Evolutionary conservation across 306 rosid genomes (phyloP).

Genomic region (Abrus pulchellus): DNA sequence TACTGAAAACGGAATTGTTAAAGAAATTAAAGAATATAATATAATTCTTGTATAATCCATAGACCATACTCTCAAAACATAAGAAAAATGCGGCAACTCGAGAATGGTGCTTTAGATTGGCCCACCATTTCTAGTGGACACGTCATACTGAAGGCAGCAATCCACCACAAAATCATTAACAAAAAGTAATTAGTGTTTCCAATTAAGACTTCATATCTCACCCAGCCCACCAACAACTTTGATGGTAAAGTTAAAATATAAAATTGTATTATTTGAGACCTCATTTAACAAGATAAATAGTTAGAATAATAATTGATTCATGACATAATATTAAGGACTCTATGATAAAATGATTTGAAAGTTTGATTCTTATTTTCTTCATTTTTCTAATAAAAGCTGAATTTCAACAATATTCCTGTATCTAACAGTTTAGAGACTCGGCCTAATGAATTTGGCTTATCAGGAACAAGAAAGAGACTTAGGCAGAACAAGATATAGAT

Average conservation of each 20-base stretch:
- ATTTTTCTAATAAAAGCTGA: background rate
- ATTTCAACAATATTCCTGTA: background rate
- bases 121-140: constrained; percentile 49
- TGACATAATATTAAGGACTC: background rate
- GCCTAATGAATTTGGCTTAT: background rate
- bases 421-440: background rate
- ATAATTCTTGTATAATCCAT: constrained; percentile 19
- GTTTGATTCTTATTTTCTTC: background rate
- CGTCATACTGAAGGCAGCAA: constrained; percentile 35
- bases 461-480: background rate
- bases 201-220: constrained; percentile 7
- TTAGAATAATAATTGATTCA: background rate
- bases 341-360: background rate
- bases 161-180: constrained; percentile 30
- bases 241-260: too few species aligned
- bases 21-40: constrained; percentile 6
- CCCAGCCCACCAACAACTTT: constrained; percentile 25
- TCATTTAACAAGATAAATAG: background rate
- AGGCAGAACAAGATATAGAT: background rate
- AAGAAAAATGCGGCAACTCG: constrained; percentile 45
- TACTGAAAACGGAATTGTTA: background rate
- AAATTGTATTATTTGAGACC: background rate
- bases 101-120: constrained; percentile 35
- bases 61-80: constrained; percentile 14
- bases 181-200: background rate